A percentile compares a stretch with the other conserved stretches of the same genome.
Conservation (phyloP, 768 basidiomycete genomes). For the Scleroderma citrinum region DNA sequence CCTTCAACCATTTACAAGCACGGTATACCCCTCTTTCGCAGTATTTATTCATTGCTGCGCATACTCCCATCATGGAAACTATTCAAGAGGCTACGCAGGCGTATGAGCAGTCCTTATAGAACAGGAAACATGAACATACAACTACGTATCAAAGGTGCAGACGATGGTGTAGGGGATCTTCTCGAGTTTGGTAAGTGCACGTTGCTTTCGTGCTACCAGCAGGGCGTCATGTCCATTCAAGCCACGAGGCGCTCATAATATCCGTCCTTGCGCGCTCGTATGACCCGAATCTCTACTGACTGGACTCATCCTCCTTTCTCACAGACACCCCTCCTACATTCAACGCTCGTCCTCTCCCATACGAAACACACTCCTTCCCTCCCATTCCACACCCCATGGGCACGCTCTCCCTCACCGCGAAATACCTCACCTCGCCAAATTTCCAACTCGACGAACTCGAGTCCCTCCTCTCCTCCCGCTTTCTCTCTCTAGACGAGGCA, state of each 20-base stretch:
- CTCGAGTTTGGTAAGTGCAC: constrained; percentile 36
- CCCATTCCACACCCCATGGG: constrained; percentile 66
- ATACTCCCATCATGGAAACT: constrained; percentile 75
- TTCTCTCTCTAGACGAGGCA: constrained; percentile 63
- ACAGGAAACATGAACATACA: constrained; percentile 44
- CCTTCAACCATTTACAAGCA: constrained; percentile 82
- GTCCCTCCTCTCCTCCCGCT: constrained; percentile 65
- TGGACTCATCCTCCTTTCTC: neutral
- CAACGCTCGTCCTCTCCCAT: constrained; percentile 37
- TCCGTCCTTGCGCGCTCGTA: constrained; percentile 17
- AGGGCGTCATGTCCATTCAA: constrained; percentile 3
- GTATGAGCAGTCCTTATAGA: constrained; percentile 31
- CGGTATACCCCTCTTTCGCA: constrained; percentile 76
- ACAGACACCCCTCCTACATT: constrained; percentile 37
- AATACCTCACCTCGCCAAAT: constrained; percentile 60
- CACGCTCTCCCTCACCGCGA: constrained; percentile 51
- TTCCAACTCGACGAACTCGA: constrained; percentile 77
- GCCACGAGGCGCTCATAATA: constrained; percentile 24
- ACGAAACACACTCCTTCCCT: constrained; percentile 55
- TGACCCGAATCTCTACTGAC: neutral
- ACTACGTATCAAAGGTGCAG: constrained; percentile 37
- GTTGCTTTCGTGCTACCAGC: constrained; percentile 16
- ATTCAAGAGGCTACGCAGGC: constrained; percentile 50
- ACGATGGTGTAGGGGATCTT: constrained; percentile 23
- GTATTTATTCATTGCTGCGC: constrained; percentile 62